Evolutionary conservation across 768 basidiomycete species (phyloP).

Genomic region (Tricholoma bakamatsutake): DNA sequence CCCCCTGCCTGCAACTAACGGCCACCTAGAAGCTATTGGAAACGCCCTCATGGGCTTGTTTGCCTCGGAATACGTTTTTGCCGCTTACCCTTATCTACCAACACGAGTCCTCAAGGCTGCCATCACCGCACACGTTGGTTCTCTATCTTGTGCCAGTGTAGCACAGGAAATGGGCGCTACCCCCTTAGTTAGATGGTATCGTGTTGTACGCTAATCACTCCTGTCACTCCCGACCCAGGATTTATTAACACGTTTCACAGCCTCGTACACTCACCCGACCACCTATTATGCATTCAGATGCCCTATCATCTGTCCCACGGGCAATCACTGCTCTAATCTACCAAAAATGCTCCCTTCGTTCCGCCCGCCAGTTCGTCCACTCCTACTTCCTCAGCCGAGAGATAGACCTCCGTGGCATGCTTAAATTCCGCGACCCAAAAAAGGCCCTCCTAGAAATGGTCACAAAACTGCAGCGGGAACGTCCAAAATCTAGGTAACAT

Average conservation of each 20-base stretch:
- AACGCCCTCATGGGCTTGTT: constrained; percentile 90
- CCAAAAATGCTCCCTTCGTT: constrained; percentile 76
- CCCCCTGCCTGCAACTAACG: constrained; percentile 60
- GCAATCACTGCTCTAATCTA: constrained; percentile 86
- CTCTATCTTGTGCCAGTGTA: constrained; percentile 74
- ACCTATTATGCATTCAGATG: constrained; percentile 72
- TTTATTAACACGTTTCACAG: constrained; percentile 22
- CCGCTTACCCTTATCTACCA: constrained; percentile 84
- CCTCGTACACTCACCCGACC: constrained; percentile 41
- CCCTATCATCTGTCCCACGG: constrained; percentile 81
- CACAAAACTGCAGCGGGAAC: constrained; percentile 57
- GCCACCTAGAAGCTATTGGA: constrained; percentile 67
- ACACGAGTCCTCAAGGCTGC: constrained; percentile 89
- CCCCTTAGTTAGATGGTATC: constrained; percentile 77
- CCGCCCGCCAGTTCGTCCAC: constrained; percentile 87
- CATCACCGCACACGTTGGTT: constrained; percentile 88
- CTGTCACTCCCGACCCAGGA: constrained; percentile 1
- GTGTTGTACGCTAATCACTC: constrained; percentile 45
- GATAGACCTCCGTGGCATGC: constrained; percentile 71
- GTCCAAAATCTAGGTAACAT: constrained; percentile 60
- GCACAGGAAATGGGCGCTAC: constrained; percentile 82
- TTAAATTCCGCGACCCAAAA: constrained; percentile 83
- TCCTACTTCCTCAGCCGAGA: constrained; percentile 83
- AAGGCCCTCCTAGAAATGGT: constrained; percentile 70
- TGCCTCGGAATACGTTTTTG: constrained; percentile 75